These are phyloP conservation scores for Arctium minus DNA, from an alignment of 129 eudicot genomes.

Conservation along the genomic window DNA sequence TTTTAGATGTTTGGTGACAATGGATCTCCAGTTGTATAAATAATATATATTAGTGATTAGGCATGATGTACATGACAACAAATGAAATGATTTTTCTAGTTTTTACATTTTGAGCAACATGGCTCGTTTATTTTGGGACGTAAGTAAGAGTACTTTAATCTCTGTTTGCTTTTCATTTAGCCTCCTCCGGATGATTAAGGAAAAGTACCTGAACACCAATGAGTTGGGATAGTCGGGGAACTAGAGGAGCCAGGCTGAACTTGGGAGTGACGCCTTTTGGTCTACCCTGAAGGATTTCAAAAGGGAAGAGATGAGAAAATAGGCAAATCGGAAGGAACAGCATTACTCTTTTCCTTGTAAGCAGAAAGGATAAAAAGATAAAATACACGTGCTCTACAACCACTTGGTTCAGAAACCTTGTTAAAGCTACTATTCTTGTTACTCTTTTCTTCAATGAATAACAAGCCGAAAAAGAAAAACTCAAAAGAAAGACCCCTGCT, in stretches of 20 bases:
- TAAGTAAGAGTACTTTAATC: not conserved
- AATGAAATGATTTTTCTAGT: not conserved
- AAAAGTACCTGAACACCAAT: constrained; percentile 52
- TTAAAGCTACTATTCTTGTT: not conserved
- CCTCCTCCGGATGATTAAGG: not conserved
- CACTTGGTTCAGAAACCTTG: not conserved
- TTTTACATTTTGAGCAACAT: not conserved
- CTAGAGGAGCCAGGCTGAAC: constrained; percentile 60
- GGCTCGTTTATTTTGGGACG: not conserved
- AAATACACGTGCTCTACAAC: not conserved
- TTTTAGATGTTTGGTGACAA: not conserved
- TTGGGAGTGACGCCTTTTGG: constrained; percentile 80
- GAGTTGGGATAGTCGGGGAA: constrained; percentile 58
- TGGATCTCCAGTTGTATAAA: not conserved
- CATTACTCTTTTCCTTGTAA: not conserved
- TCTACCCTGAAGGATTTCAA: constrained; percentile 40
- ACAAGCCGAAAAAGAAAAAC: not conserved
- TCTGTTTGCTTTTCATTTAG: not conserved
- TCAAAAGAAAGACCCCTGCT: not conserved
- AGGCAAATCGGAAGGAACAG: not conserved
- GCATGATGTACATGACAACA: not conserved
- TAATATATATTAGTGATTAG: not conserved
- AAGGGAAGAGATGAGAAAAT: not conserved
- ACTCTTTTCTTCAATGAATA: not conserved
- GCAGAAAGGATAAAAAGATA: not conserved